A percentile compares a stretch with the other conserved stretches of the same genome.
phyloP scores from a whole-genome alignment of 1,284 basidiomycete species.

The Psilocybe mexicana region DNA sequence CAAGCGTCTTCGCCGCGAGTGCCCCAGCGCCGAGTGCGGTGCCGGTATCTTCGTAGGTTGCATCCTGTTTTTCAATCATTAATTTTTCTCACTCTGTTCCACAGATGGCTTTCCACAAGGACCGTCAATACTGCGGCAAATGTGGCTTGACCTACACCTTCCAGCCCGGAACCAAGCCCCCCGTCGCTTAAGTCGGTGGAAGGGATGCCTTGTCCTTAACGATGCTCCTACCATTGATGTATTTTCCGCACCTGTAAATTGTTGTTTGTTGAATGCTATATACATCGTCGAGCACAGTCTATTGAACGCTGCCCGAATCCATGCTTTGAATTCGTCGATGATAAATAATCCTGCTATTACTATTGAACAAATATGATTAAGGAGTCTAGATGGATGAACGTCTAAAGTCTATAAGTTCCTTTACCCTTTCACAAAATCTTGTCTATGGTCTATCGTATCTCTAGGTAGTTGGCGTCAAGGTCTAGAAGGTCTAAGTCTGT shows the following conservation, averaged over 20 bases:
- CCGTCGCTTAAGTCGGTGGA: slow-evolving; percentile 48
- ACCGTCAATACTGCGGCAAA: slow-evolving; percentile 96
- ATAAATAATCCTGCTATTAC: too few species aligned
- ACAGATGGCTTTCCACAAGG: slow-evolving; percentile 93
- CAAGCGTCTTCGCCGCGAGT: slow-evolving; percentile 98
- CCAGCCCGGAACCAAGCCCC: slow-evolving; percentile 76
- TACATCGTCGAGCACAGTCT: too few species aligned
- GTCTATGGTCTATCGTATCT: too few species aligned
- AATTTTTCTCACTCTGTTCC: slow-evolving; percentile 2
- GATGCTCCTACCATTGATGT: not conserved
- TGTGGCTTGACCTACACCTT: slow-evolving; percentile 92
- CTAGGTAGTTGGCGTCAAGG: too few species aligned
- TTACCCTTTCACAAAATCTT: too few species aligned
- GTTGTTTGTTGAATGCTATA: too few species aligned
- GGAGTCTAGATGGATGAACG: too few species aligned
- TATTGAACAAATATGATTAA: too few species aligned
- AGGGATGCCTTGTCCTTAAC: not conserved
- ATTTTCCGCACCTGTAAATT: not conserved
- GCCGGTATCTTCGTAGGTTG: slow-evolving; percentile 89
- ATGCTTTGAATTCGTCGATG: too few species aligned
- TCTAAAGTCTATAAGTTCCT: too few species aligned
- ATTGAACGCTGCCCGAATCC: too few species aligned
- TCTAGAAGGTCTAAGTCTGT: too few species aligned
- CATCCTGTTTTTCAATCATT: not conserved
- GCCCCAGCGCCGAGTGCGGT: slow-evolving; percentile 89